Conservation (phyloP, 495 filamentous ascomycete genomes). For the Penicillium tannophilum region DNA sequence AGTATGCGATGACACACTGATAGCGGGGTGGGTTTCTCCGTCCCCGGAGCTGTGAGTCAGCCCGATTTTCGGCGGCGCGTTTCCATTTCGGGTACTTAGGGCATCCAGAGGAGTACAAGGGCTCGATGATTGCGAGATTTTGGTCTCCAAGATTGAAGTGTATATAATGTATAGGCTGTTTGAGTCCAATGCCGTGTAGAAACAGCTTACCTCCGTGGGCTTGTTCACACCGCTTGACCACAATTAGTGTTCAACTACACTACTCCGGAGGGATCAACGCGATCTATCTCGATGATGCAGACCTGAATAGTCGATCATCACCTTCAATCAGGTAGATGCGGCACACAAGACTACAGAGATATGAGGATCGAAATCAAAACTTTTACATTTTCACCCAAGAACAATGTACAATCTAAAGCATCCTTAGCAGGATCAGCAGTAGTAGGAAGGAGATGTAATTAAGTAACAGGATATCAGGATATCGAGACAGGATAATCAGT, state of each 20-base stretch:
- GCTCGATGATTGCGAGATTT: neutral
- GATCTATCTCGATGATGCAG: neutral
- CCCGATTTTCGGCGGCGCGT: constrained; percentile 5
- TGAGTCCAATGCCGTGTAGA: too few species aligned
- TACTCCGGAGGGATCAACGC: neutral
- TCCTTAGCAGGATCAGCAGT: constrained; percentile 2
- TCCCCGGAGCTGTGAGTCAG: constrained; percentile 27
- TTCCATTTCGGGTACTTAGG: constrained; percentile 7
- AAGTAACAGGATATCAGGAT: constrained; percentile 19
- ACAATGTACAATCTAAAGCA: constrained; percentile 10
- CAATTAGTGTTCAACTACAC: neutral
- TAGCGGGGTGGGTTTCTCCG: constrained; percentile 44
- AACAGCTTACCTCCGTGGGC: neutral
- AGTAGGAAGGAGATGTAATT: constrained; percentile 15
- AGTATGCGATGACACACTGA: constrained; percentile 35
- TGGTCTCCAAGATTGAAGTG: neutral
- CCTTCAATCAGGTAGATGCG: neutral
- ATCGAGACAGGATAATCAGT: constrained; percentile 3
- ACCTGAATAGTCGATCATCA: neutral
- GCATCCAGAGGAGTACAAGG: neutral
- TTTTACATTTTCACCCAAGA: constrained; percentile 11
- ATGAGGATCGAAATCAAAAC: constrained; percentile 4
- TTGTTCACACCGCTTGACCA: neutral
- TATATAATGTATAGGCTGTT: neutral
- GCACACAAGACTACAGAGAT: neutral